Evolutionary conservation across 805 yeast species (phyloP), one percentile per base, ranked within the genome.

Genomic region (Pichia paraexigua): DNA sequence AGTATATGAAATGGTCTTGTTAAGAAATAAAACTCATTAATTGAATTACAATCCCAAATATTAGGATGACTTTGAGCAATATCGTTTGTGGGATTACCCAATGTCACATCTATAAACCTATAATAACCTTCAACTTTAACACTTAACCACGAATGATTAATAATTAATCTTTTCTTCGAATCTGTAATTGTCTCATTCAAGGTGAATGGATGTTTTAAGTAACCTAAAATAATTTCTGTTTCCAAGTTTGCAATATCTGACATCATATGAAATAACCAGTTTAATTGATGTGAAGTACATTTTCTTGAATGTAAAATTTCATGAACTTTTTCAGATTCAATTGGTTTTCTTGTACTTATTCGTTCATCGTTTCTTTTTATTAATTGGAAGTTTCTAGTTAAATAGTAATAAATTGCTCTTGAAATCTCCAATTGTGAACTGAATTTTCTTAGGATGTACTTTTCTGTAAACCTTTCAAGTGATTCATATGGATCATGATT

Each of bases 71-170:
- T 71, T 48, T 76, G 72, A 10, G 46, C 21, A 3, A 75, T 61
- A 1, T 83, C 80, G 56, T 81, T 76, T 1, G 84, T 66, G 5
- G 73, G 65, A 59, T 82, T 83, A 1, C 88, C 90, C 30, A 84
- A 60, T 6, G 82, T 72, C 7, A 80, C 83, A 64, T 92, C 99
- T 54, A 92, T 66, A 54, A 94, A 75, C 53, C 92, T 73, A 80
- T 91, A 90, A 63, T 86, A 85, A 41, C 83, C 82, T 53, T 87
- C 84, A 17, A 90, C 67, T 37, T 85, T 65, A 1, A 90, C 82
- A 1, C 95, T 81, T 50, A 89, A 75, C 99, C 99, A 94, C 50
- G 87, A 80, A 67, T 94, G 99, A 60, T 90, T 88, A 39, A 82
- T 64, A n/a, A 71, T 68, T 56, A 74, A 77, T 43, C 80, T 74